Percentiles rank a stretch among this genome's conserved stretches.
phyloP scores from a whole-genome alignment of 495 filamentous ascomycete genomes.

The Coniosporium apollinis region DNA sequence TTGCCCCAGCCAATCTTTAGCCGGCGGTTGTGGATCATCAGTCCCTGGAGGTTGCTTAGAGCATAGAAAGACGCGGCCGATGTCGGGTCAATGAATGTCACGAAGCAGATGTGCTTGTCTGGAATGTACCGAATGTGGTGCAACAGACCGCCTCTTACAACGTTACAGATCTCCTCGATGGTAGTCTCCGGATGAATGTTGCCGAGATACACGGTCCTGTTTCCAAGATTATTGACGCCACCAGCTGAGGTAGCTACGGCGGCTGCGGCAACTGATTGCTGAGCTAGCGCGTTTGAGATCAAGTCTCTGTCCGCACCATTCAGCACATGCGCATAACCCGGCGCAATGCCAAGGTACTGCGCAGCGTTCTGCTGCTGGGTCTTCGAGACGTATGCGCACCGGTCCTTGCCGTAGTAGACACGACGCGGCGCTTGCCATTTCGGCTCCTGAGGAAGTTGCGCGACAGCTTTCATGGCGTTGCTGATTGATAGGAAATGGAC shows the following conservation, averaged over 20 bases:
- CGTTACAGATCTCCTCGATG: slow-evolving; percentile 49
- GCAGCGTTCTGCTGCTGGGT: slow-evolving; percentile 98
- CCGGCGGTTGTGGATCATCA: slow-evolving; percentile 98
- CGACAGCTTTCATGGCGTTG: slow-evolving; percentile 97
- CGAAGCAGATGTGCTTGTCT: slow-evolving; percentile 99
- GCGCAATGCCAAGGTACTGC: slow-evolving; percentile 92
- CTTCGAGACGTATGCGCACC: slow-evolving; percentile 97
- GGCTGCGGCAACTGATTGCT: slow-evolving; percentile 92
- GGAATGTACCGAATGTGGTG: slow-evolving; percentile 99
- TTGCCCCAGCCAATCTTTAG: slow-evolving; percentile 99
- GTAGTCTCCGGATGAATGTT: slow-evolving; percentile 99
- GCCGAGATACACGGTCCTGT: slow-evolving; percentile 92
- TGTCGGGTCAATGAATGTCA: slow-evolving; percentile 97
- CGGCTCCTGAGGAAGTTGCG: slow-evolving; percentile 84
- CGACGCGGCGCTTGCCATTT: slow-evolving; percentile 93
- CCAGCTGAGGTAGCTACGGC: slow-evolving; percentile 93
- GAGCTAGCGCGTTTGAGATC: slow-evolving; percentile 87
- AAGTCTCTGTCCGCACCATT: slow-evolving; percentile 91
- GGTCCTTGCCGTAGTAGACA: slow-evolving; percentile 96
- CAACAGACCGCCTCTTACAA: slow-evolving; percentile 79
- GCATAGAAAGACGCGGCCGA: slow-evolving; percentile 97
- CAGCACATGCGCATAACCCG: slow-evolving; percentile 91
- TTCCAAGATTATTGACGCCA: slow-evolving; percentile 91
- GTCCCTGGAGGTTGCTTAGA: slow-evolving; percentile 83
- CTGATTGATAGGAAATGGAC: slow-evolving; percentile 95